These are phyloP conservation scores for Aspergillus calidoustus DNA, from an alignment of 2,329 filamentous ascomycete species.

Conservation along the genomic window DNA sequence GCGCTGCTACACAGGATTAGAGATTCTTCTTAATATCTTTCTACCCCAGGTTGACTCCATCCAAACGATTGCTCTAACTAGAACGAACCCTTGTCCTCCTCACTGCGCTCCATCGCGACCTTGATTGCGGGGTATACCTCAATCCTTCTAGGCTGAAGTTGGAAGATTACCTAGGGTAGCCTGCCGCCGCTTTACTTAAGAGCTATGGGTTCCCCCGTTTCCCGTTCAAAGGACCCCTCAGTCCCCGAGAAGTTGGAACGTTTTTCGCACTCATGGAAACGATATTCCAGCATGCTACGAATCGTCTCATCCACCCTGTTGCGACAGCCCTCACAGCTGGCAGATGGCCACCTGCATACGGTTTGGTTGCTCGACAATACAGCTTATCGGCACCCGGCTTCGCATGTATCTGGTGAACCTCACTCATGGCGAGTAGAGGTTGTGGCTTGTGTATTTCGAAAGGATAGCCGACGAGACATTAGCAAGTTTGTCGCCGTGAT, in stretches of 20 bases:
- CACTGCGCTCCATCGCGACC: not conserved
- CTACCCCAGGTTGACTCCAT: not conserved
- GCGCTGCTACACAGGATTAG: not conserved
- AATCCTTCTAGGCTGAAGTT: not conserved
- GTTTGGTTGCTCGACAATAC: slow-evolving; percentile 94
- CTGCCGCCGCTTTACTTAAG: slow-evolving; percentile 8
- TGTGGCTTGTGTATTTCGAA: slow-evolving; percentile 79
- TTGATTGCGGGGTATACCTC: slow-evolving; percentile 1
- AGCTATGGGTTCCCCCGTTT: slow-evolving; percentile 13
- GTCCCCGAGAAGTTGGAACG: slow-evolving; percentile 16
- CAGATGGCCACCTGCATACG: slow-evolving; percentile 68
- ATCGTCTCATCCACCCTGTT: slow-evolving; percentile 39
- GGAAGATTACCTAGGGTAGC: not conserved
- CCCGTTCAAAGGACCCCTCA: slow-evolving; percentile 14
- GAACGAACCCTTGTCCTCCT: not conserved
- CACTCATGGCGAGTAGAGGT: slow-evolving; percentile 78
- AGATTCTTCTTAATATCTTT: not conserved
- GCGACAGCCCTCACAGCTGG: slow-evolving; percentile 60
- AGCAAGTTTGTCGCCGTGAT: slow-evolving; percentile 72
- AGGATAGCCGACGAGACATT: slow-evolving; percentile 68
- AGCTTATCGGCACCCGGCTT: slow-evolving; percentile 63
- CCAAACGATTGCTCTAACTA: not conserved
- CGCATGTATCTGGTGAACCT: slow-evolving; percentile 40
- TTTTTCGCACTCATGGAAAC: slow-evolving; percentile 19
- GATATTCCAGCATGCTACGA: slow-evolving; percentile 25